phyloP scores from a whole-genome alignment of 192 early-diverging fungal genomes.

The Gonapodya sp. region DNA sequence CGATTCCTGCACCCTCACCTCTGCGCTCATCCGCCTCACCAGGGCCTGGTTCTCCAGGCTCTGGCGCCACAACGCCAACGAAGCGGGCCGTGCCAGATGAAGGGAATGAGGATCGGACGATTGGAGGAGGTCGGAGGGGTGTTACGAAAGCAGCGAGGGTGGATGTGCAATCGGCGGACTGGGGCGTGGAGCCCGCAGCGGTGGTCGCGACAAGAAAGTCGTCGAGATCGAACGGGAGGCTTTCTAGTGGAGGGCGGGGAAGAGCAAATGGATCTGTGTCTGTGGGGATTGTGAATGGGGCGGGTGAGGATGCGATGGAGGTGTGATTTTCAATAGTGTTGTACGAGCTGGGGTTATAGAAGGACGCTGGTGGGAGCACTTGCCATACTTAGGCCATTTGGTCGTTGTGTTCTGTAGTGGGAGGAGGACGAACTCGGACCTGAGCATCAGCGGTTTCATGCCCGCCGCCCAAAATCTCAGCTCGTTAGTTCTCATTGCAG shows the following conservation, averaged over 20 bases:
- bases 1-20: neutral
- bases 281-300: neutral
- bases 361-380: no score
- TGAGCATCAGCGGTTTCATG: no score
- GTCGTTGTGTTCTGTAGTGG: no score
- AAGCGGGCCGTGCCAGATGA: neutral
- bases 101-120: neutral
- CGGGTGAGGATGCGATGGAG: neutral
- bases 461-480: no score
- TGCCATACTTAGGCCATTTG: no score
- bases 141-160: neutral
- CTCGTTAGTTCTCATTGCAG: no score
- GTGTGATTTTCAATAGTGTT: no score
- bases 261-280: neutral
- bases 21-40: neutral
- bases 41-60: neutral
- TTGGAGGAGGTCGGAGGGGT: neutral
- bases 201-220: neutral
- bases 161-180: neutral
- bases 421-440: no score
- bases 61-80: neutral
- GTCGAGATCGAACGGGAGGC: neutral
- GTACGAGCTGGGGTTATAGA: no score
- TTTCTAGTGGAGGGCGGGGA: neutral
- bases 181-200: no score